phyloP scores from a whole-genome alignment of 768 basidiomycete species.

The Hericium coralloides region DNA sequence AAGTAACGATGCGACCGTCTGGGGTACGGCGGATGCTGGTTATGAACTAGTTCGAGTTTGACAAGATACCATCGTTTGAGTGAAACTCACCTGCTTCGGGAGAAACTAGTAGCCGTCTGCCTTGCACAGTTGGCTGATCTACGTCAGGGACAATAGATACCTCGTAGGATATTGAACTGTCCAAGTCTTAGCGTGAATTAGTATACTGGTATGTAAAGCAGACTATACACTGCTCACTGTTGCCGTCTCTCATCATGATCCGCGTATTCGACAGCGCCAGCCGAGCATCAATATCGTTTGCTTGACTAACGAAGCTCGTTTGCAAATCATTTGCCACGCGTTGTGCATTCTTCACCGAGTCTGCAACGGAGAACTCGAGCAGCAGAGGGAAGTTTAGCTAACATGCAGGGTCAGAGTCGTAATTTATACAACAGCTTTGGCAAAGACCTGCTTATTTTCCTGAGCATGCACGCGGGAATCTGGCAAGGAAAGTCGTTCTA shows the following conservation, averaged over 20 bases:
- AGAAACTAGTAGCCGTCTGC: neutral
- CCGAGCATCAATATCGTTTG: neutral
- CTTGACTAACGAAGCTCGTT: neutral
- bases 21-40: slow-evolving; percentile 12
- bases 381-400: slow-evolving; percentile 12
- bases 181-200: neutral
- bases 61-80: neutral
- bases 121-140: neutral
- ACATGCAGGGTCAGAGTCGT: neutral
- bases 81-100: slow-evolving; percentile 4
- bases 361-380: neutral
- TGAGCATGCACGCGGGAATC: slow-evolving; percentile 9
- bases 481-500: slow-evolving; percentile 72
- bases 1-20: slow-evolving; percentile 32
- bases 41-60: neutral
- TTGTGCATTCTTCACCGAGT: neutral
- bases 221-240: neutral
- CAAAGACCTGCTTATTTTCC: slow-evolving; percentile 9
- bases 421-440: neutral
- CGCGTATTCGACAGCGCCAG: too few species aligned
- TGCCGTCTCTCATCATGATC: neutral
- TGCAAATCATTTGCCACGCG: neutral
- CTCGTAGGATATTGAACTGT: neutral
- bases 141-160: neutral
- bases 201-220: neutral